Evolutionary conservation across 306 rosid genomes (phyloP).

Genomic region (Pueraria montana): DNA sequence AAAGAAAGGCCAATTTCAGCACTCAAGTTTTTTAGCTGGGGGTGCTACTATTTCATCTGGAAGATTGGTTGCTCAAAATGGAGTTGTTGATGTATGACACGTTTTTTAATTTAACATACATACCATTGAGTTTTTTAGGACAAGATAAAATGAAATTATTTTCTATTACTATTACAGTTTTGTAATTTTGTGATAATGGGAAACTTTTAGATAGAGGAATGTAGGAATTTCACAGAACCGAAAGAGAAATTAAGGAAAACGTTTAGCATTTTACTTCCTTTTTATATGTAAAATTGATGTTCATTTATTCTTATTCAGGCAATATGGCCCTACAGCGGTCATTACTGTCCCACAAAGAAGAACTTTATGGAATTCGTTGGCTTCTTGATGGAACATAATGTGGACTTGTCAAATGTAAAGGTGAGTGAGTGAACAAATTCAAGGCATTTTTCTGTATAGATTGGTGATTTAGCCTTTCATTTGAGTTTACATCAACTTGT

Average conservation of each 20-base stretch:
- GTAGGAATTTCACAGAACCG: background rate
- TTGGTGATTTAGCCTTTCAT: background rate
- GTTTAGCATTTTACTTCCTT: conserved; percentile 12
- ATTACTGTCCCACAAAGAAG: conserved; percentile 79
- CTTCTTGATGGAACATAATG: conserved; percentile 72
- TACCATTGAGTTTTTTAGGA: background rate
- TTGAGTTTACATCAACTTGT: conserved; percentile 24
- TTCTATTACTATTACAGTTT: background rate
- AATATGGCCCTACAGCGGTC: conserved; percentile 94
- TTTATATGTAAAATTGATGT: conserved; percentile 13
- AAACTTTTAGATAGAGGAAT: background rate
- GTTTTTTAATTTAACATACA: background rate
- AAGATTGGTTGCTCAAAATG: conserved; percentile 72
- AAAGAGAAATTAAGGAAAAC: background rate
- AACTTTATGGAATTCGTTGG: conserved; percentile 70
- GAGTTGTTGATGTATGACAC: conserved; percentile 70
- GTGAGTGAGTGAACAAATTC: conserved; percentile 64
- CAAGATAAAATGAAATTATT: background rate
- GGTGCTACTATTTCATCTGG: conserved; percentile 89
- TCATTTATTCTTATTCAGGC: conserved; percentile 62
- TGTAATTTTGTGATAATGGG: background rate
- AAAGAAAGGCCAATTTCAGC: conserved; percentile 82
- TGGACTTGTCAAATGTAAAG: conserved; percentile 83
- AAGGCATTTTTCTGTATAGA: background rate
- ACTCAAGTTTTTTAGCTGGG: conserved; percentile 90